These are phyloP conservation scores for Lineolata rhizophorae DNA, from an alignment of 495 filamentous ascomycete species.

Conservation along the genomic window DNA sequence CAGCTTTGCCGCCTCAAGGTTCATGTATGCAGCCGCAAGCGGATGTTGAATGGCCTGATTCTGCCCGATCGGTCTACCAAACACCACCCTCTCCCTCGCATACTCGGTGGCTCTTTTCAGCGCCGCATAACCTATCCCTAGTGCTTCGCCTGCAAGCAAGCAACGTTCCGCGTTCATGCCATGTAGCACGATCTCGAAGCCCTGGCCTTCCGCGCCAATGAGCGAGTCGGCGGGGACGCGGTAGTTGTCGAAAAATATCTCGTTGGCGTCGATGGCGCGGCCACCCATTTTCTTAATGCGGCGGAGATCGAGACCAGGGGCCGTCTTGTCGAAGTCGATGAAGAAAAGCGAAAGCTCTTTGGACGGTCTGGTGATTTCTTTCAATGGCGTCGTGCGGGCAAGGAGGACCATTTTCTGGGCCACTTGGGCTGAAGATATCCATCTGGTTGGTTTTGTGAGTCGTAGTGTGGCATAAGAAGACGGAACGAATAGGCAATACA, in stretches of 20 bases:
- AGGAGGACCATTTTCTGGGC: slow-evolving; percentile 59
- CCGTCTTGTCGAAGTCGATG: slow-evolving; percentile 40
- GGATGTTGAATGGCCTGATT: slow-evolving; percentile 62
- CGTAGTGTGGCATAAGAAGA: not conserved
- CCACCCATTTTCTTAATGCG: slow-evolving; percentile 69
- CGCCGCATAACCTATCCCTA: slow-evolving; percentile 56
- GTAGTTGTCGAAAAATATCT: slow-evolving; percentile 67
- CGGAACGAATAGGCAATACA: slow-evolving; percentile 22
- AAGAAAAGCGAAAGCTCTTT: slow-evolving; percentile 59
- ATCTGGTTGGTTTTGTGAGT: slow-evolving; percentile 9
- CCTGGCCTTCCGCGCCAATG: slow-evolving; percentile 46
- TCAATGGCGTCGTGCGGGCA: slow-evolving; percentile 45
- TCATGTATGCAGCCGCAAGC: slow-evolving; percentile 53
- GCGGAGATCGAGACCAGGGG: slow-evolving; percentile 37
- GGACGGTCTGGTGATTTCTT: slow-evolving; percentile 39
- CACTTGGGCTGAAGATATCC: slow-evolving; percentile 63
- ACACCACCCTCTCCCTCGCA: slow-evolving; percentile 45
- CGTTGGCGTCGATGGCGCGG: slow-evolving; percentile 58
- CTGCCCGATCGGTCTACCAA: slow-evolving; percentile 46
- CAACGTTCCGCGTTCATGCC: slow-evolving; percentile 73
- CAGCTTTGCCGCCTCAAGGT: slow-evolving; percentile 56
- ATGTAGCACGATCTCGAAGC: slow-evolving; percentile 53
- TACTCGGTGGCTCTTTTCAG: slow-evolving; percentile 41
- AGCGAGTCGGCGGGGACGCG: slow-evolving; percentile 32
- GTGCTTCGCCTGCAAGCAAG: slow-evolving; percentile 53